Conservation (phyloP, 2,329 filamentous ascomycete genomes). For the Exophiala viscosa region DNA sequence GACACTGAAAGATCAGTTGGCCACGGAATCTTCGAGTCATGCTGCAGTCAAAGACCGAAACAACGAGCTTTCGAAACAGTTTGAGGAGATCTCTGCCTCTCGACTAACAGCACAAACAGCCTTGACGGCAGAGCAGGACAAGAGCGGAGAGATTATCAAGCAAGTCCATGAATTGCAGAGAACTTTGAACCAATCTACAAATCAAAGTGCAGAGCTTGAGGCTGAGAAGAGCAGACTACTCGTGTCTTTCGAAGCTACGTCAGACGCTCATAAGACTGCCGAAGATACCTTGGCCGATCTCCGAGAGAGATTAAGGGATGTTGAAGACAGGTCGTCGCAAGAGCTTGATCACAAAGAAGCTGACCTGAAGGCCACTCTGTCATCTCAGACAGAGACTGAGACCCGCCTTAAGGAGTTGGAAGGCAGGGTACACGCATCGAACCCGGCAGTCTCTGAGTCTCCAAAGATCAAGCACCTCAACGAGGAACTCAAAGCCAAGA, state of each 20-base stretch:
- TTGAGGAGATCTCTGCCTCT: slow-evolving; percentile 8
- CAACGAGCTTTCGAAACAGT: slow-evolving; percentile 7
- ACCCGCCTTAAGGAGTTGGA: slow-evolving; percentile 10
- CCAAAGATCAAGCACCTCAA: background rate
- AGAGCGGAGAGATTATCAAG: slow-evolving; percentile 5
- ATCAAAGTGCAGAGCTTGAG: slow-evolving; percentile 6
- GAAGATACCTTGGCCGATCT: slow-evolving; percentile 2
- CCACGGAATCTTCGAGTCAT: slow-evolving; percentile 3
- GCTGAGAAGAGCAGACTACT: slow-evolving; percentile 13
- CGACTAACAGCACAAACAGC: slow-evolving; percentile 8
- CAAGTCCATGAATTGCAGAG: slow-evolving; percentile 10
- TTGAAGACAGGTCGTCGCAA: slow-evolving; percentile 5
- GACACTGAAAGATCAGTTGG: slow-evolving; percentile 8
- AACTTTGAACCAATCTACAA: background rate
- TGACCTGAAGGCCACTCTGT: slow-evolving; percentile 8
- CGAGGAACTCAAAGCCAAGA: slow-evolving; percentile 8
- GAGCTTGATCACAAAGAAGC: slow-evolving; percentile 10
- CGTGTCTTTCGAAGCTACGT: slow-evolving; percentile 6
- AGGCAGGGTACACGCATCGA: background rate
- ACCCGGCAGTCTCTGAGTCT: background rate
- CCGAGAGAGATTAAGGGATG: background rate
- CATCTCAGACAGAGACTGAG: slow-evolving; percentile 7
- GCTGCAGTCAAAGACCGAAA: slow-evolving; percentile 7
- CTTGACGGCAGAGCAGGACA: slow-evolving; percentile 11
- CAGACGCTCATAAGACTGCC: slow-evolving; percentile 4